Conservation (phyloP, 2,329 filamentous ascomycete species). For the Dactylella cylindrospora region DNA sequence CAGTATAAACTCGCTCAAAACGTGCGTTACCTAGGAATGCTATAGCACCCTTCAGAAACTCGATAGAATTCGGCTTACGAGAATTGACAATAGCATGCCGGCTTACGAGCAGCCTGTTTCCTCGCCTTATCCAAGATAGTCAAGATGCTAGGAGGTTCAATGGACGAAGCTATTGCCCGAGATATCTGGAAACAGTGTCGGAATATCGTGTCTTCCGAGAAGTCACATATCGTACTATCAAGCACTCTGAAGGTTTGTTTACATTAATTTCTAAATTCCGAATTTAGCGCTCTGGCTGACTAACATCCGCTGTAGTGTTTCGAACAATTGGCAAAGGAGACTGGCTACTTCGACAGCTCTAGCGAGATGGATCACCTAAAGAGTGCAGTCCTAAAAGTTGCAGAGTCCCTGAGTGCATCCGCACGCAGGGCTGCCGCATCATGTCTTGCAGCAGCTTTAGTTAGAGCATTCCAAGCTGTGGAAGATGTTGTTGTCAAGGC, state of each 20-base stretch:
- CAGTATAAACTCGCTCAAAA: constrained; percentile 75
- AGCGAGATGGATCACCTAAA: constrained; percentile 89
- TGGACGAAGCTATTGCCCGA: constrained; percentile 81
- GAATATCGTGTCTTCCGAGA: constrained; percentile 74
- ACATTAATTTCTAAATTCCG: neutral
- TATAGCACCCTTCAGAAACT: neutral
- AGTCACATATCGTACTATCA: constrained; percentile 76
- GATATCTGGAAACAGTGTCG: constrained; percentile 93
- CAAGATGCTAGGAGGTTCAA: constrained; percentile 70
- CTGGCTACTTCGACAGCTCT: constrained; percentile 80
- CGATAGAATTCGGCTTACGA: neutral
- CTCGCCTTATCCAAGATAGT: constrained; percentile 73
- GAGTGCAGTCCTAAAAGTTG: constrained; percentile 76
- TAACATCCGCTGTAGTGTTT: constrained; percentile 71
- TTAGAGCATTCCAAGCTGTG: constrained; percentile 72
- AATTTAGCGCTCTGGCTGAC: neutral
- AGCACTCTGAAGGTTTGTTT: constrained; percentile 47
- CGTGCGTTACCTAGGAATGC: constrained; percentile 42
- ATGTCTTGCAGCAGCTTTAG: constrained; percentile 77
- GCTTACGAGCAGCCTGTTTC: constrained; percentile 76
- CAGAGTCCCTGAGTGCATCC: constrained; percentile 72
- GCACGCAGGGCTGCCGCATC: constrained; percentile 85
- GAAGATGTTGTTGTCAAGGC: constrained; percentile 58
- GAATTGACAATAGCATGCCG: constrained; percentile 62
- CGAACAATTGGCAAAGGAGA: constrained; percentile 69